Evolutionary conservation across 305 asterid genomes (phyloP), one percentile per base, ranked within the genome.

Genomic region (Solanum hybrid): DNA sequence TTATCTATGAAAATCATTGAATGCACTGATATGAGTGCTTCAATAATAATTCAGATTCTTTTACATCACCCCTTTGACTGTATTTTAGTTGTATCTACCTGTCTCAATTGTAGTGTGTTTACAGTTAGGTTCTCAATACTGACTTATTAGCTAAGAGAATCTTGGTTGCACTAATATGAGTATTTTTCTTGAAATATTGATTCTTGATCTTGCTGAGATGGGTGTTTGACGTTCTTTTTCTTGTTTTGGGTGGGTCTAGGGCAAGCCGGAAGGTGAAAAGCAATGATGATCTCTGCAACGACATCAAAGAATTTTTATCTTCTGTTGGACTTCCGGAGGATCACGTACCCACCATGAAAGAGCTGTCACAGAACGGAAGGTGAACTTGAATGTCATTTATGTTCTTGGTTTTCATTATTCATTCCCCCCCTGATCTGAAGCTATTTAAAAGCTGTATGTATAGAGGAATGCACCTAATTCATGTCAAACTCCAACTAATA

Each of bases 281-380:
- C 92, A 93, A 95, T 90, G 96, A 86, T 9, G 98, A 96, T 33
- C 98, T 97, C 69, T 89, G 92, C 93, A 92, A 82, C 80, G 98
- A 97, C 36, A 91, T 97, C 74, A 93, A 91, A 89, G 95, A 93
- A 2, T 96, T 96, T 91, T 92, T 97, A 42, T 92, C 96, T 57
- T 20, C 89, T 36, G 96, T 92, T 91, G 99, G 99, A 46, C 96
- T 96, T 85, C 98, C 99, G 20, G 91, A 92, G 77, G 93, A 93
- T 90, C 95, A 96, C 40, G 96, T 96, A 84, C 99, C 99, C 84
- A 92, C 99, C 64, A 92, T 69, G 91, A 97, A 95, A 89, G 98
- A 96, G 93, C 97, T 97, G 67, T 92, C 96, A 4, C 91, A 89
- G 86, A 90, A 93, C 71, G 99, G 99, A 89, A 95, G 99, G 99